Base-by-base conservation (phyloP, 1,284 basidiomycete genomes). In the Vanrija sp. region DNA sequence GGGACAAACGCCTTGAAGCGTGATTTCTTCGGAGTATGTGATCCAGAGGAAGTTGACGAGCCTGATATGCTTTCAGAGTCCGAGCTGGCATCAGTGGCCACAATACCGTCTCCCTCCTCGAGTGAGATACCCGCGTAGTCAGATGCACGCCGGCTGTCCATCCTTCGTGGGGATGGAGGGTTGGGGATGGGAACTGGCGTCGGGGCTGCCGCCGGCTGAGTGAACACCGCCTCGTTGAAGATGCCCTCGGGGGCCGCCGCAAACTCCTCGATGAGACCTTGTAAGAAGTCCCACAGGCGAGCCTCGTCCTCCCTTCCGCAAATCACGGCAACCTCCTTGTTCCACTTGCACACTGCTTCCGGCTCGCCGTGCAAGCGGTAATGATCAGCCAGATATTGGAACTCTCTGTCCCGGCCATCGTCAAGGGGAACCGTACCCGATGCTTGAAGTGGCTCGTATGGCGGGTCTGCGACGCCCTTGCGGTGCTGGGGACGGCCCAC, bases 271-370 rank as follows among this genome's bases (percentile, higher is more conserved):
- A 90, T 75, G 2, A 86, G 78, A 6, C 82, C 82, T 15, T 79
- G 80, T 14, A 91, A 72, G 7, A 89, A 76, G 15, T 83, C 64
- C 89, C 89, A 91, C 2, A 82, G 79, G 63, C 88, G 83, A 0
- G 85, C 85, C 5, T 83, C 83, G 16, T 83, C 80, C n/a, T 79
- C 68, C 62, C 84, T 80, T 19, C 83, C 84, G 21, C 80, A 85
- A 47, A 83, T 75, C 25, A 83, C 72, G 7, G 89, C 87, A 38
- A 73, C 73, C 48, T 73, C 63, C 3, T 71, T 62, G 57, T 79
- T 79, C 71, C 74, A 76, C n/a, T 54, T 55, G 49, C 77, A 78
- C 0, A 88, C 76, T 1, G 70, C 73, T 26, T 68, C 73, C 54
- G 82, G 80, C 59, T 71, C 71, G 1, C 85, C 85, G 55, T 86